Base-by-base conservation (phyloP, 257 asterid genomes). In the Forsythia viridissima region DNA sequence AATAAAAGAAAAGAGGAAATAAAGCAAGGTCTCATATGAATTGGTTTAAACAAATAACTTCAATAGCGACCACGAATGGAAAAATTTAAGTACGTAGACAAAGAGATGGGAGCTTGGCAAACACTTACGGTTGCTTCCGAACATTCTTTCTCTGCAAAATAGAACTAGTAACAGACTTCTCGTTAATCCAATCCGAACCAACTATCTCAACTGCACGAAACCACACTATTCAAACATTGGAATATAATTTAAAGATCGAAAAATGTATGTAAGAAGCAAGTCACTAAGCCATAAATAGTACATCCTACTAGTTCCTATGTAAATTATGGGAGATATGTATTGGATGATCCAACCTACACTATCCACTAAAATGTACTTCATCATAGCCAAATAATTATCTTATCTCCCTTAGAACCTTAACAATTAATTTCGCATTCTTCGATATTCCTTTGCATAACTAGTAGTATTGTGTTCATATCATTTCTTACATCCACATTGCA, bases 101-200 rank as follows among this genome's bases (percentile, higher is more conserved):
- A 12, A 3, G 3, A 21, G 37, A n/a, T n/a, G 34, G 1, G 1
- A 30, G 34, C 34, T 30, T 30, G 21, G 36, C 67, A 59, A 59
- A 59, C 67, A 20, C 67, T 59, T 59, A 59, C 67, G 67, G 15
- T 21, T 59, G 67, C 67, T 59, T 59, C 67, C 67, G 5, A 59
- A 59, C 90, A 88, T 88, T 71, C 10, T 83, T 83, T 80, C 82
- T 69, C 79, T 30, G 39, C 59, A 52, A 61, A n/a, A 20, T 57
- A 57, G 66, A 59, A 59, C 12, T 37, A 21, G 5, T 59, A n/a
- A 11, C 67, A 21, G 30, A 2, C 66, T 18, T 57, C 30, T n/a
- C 12, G 67, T 59, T 59, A 59, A 20, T 59, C 34, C 36, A 59
- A 59, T 20, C 67, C 37, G 4, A 59, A 59, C 2, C 7, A 13